phyloP scores from a whole-genome alignment of 129 eudicot species.

The Lonicera japonica region DNA sequence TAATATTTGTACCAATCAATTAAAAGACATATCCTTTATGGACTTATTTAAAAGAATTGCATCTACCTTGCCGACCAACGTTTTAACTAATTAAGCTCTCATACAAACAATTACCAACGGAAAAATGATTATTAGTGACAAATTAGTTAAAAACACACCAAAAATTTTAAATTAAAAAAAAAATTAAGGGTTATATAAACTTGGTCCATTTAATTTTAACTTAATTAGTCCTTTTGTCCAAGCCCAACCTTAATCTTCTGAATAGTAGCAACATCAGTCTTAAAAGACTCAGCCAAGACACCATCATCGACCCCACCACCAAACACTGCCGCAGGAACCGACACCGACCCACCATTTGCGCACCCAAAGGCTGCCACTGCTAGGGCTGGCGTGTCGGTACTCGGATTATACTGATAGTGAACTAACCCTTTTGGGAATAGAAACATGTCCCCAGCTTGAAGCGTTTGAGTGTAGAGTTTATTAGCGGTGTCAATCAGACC shows the following conservation, averaged over 20 bases:
- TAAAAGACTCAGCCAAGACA: conserved; percentile 19
- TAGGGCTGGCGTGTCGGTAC: background rate
- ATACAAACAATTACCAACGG: too few relatives aligned
- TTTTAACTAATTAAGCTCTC: too few relatives aligned
- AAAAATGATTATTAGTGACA: too few relatives aligned
- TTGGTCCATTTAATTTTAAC: too few relatives aligned
- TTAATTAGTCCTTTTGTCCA: conserved; percentile 6
- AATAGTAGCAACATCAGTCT: conserved; percentile 30
- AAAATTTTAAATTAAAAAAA: too few relatives aligned
- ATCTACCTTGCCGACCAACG: too few relatives aligned
- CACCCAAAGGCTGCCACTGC: conserved; percentile 32
- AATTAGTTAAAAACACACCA: too few relatives aligned
- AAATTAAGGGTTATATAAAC: too few relatives aligned
- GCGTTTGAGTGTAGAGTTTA: conserved; percentile 16
- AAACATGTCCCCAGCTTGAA: conserved; percentile 19
- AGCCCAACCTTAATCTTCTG: conserved; percentile 25
- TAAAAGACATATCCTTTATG: too few relatives aligned
- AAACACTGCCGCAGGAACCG: conserved; percentile 19
- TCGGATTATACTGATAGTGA: conserved; percentile 26
- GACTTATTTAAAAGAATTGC: too few relatives aligned
- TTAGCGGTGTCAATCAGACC: conserved; percentile 24
- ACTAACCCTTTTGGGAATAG: conserved; percentile 27
- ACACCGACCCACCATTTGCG: conserved; percentile 25
- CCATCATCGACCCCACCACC: conserved; percentile 18
- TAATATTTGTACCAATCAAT: too few relatives aligned